Evolutionary conservation across 2,329 filamentous ascomycete species (phyloP).

Genomic region (Penicillium sp.): DNA sequence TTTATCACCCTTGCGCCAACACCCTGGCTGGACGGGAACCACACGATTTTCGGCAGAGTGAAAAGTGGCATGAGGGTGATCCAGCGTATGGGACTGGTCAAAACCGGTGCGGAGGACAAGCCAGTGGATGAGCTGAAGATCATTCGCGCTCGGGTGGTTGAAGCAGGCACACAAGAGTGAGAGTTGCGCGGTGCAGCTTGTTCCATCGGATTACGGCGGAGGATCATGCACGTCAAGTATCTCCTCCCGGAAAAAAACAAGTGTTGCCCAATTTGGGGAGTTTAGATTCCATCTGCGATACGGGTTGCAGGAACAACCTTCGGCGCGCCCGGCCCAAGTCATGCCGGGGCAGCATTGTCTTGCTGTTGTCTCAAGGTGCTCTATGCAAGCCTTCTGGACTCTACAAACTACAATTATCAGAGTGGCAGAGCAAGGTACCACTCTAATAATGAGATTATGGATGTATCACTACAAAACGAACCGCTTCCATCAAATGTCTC

Average conservation of each 20-base stretch:
- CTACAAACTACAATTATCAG: constrained; percentile 8
- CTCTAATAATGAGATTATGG: constrained; percentile 25
- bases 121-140: constrained; percentile 83
- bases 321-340: constrained; percentile 1
- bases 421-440: constrained; percentile 8
- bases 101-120: constrained; percentile 76
- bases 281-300: constrained; percentile 1
- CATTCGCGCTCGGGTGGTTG: constrained; percentile 67
- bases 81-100: constrained; percentile 82
- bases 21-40: constrained; percentile 94
- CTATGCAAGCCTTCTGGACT: constrained; percentile 1
- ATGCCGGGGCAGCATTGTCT: neutral
- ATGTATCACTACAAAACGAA: constrained; percentile 77
- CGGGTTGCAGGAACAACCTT: constrained; percentile 3
- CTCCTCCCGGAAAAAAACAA: neutral
- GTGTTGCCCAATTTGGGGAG: neutral
- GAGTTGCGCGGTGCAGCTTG: neutral
- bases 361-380: neutral
- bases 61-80: constrained; percentile 80
- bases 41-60: constrained; percentile 93
- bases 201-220: neutral
- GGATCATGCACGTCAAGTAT: neutral
- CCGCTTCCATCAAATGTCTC: constrained; percentile 69
- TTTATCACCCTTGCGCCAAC: constrained; percentile 93
- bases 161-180: constrained; percentile 54